Evolutionary conservation across 2,329 filamentous ascomycete species (phyloP), one percentile per base, ranked within the genome.

Genomic region (Trichoderma sp.): DNA sequence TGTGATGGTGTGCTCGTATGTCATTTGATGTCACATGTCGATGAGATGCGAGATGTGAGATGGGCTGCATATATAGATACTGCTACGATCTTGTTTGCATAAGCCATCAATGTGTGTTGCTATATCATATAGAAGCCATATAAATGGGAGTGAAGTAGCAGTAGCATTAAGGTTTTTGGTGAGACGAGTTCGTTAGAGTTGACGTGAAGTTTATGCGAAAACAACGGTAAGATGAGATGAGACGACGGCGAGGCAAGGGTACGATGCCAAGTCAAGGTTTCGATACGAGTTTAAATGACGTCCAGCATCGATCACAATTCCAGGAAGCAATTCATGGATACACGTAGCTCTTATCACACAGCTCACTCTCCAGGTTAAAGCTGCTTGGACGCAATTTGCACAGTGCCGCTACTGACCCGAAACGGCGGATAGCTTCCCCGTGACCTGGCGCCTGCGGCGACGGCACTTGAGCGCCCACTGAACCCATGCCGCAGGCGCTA

Each of bases 371-470:
- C 15, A 17, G 9, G 15, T n/a, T 20, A 11, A 12, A 55, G 23
- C 55, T 17, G 43, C 36, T 9, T 43, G 39, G 7, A n/a, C 3
- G 39, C 34, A 11, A 47, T 11, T 47, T 23, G n/a, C 15, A 55
- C 64, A 39, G 64, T 28, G 30, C 32, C 30, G 50, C 30, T 55
- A 53, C 47, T 17, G 47, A 68, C 53, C 53, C 53, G 34, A 68
- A 68, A 68, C 65, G 34, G 53, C 65, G 65, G 65, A 23, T 43
- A 23, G 32, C 65, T 68, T 68, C 65, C 65, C 65, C 65, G 65
- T 68, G 34, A 43, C 53, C 30, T 34, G 17, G 4, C n/a, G 12
- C 3, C 43, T 20, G n/a, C 8, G n/a, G 43, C 47, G 0, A n/a
- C 39, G 39, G 39, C 43, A 26, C 39, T 65, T 43, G 39, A n/a